A percentile compares a stretch with the other conserved stretches of the same genome.
Conservation (phyloP, 2,329 filamentous ascomycete genomes). For the Ascochyta fabae region DNA sequence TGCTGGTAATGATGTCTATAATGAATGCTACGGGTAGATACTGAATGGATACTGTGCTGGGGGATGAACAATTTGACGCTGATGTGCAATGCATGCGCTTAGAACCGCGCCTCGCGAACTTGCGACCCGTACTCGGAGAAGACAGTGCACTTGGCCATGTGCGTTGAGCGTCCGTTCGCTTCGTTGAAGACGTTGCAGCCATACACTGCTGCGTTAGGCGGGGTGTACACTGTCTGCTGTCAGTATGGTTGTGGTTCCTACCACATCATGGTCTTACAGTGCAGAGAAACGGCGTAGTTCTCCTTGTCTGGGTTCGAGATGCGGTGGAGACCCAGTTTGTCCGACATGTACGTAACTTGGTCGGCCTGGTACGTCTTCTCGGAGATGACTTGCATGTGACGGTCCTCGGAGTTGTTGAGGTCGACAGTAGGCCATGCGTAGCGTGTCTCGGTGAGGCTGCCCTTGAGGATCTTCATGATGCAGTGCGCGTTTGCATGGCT, state of each 20-base stretch:
- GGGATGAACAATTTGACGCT: no score
- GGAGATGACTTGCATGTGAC: slow-evolving; percentile 68
- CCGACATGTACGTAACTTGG: slow-evolving; percentile 88
- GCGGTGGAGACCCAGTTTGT: slow-evolving; percentile 83
- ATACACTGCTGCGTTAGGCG: slow-evolving; percentile 82
- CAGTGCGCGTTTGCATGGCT: slow-evolving; percentile 77
- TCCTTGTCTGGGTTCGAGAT: slow-evolving; percentile 75
- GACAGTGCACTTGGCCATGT: slow-evolving; percentile 38
- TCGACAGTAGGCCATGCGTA: slow-evolving; percentile 71
- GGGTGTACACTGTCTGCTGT: slow-evolving; percentile 70
- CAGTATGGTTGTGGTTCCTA: background rate
- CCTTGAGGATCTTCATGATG: slow-evolving; percentile 86
- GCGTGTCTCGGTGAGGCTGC: slow-evolving; percentile 79
- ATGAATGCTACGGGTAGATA: no score
- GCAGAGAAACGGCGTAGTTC: slow-evolving; percentile 82
- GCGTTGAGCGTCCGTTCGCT: slow-evolving; percentile 63
- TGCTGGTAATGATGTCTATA: no score
- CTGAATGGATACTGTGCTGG: no score
- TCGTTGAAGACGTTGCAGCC: slow-evolving; percentile 85
- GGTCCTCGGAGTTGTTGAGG: slow-evolving; percentile 53
- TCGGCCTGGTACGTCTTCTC: slow-evolving; percentile 73
- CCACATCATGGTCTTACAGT: slow-evolving; percentile 58
- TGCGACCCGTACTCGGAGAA: slow-evolving; percentile 44
- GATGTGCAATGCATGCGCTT: background rate
- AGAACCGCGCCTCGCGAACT: slow-evolving; percentile 5